Evolutionary conservation across 1,139 yeast species (phyloP).

Genomic region (Geotrichum macrosporum): DNA sequence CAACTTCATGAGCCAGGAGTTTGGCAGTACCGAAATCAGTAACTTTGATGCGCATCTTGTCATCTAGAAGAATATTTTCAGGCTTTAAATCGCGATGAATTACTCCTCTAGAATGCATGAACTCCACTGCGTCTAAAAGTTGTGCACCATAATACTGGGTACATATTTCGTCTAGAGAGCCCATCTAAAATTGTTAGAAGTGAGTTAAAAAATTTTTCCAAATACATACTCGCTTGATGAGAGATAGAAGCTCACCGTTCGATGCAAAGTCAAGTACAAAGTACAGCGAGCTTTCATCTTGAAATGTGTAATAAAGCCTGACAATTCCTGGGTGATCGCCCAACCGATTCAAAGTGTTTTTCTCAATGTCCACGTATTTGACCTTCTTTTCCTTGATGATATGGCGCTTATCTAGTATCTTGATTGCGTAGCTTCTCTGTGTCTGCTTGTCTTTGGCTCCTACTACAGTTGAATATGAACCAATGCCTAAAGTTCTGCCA

Average conservation of each 20-base stretch:
- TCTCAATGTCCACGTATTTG: conserved; percentile 93
- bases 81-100: conserved; percentile 95
- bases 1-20: conserved; percentile 53
- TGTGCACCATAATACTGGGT: conserved; percentile 72
- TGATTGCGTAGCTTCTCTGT: conserved; percentile 77
- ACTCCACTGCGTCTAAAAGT: conserved; percentile 78
- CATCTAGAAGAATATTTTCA: conserved; percentile 65
- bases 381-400: conserved; percentile 93
- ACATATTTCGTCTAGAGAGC: conserved; percentile 73
- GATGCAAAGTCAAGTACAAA: conserved; percentile 92
- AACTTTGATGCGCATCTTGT: conserved; percentile 73
- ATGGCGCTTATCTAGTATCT: conserved; percentile 86
- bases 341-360: conserved; percentile 79
- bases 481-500: conserved; percentile 87
- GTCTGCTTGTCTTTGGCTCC: conserved; percentile 77
- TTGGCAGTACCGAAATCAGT: conserved; percentile 99
- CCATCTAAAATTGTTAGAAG: conserved; percentile 38
- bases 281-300: conserved; percentile 80
- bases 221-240: conserved; percentile 49
- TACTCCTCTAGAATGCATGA: conserved; percentile 78
- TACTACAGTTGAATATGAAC: conserved; percentile 91
- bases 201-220: neutral
- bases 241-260: conserved; percentile 80
- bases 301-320: conserved; percentile 85
- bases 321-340: conserved; percentile 87